phyloP scores from a whole-genome alignment of 2,329 filamentous ascomycete genomes.

The Truncatella angustata region DNA sequence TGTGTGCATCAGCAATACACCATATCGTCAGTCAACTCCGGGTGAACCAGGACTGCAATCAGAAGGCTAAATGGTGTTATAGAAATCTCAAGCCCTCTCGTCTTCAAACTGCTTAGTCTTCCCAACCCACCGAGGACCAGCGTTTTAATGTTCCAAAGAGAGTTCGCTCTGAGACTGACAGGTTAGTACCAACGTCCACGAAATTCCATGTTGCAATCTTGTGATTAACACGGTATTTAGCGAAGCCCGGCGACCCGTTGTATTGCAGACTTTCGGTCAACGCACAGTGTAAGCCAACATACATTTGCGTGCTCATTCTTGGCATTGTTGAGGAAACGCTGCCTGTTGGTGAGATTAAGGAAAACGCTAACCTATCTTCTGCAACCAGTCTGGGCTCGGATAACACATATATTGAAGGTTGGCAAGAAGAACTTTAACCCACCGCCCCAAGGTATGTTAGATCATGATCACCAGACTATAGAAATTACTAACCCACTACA shows the following conservation, averaged over 20 bases:
- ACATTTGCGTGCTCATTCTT: no score
- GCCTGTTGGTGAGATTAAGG: no score
- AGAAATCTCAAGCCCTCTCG: conserved; percentile 89
- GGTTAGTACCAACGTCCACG: no score
- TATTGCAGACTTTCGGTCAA: conserved; percentile 92
- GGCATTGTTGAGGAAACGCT: no score
- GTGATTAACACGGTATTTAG: no score
- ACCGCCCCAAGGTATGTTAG: no score
- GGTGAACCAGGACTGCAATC: no score
- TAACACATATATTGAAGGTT: conserved; percentile 92
- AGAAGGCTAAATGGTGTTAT: no score
- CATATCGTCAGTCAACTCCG: no score
- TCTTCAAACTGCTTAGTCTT: conserved; percentile 84
- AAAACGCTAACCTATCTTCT: conserved; percentile 18
- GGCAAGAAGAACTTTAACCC: conserved; percentile 96
- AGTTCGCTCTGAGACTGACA: conserved; percentile 88
- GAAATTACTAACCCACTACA: conserved; percentile 73
- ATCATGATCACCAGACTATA: no score
- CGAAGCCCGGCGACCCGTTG: conserved; percentile 81
- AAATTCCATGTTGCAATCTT: no score
- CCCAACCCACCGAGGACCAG: conserved; percentile 78
- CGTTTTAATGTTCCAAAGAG: conserved; percentile 94
- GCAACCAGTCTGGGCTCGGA: neutral
- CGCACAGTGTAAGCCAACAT: no score
- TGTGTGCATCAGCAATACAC: conserved; percentile 69